These are phyloP conservation scores for Dipteronia dyeriana DNA, from an alignment of 345 rosid species.

Conservation along the genomic window DNA sequence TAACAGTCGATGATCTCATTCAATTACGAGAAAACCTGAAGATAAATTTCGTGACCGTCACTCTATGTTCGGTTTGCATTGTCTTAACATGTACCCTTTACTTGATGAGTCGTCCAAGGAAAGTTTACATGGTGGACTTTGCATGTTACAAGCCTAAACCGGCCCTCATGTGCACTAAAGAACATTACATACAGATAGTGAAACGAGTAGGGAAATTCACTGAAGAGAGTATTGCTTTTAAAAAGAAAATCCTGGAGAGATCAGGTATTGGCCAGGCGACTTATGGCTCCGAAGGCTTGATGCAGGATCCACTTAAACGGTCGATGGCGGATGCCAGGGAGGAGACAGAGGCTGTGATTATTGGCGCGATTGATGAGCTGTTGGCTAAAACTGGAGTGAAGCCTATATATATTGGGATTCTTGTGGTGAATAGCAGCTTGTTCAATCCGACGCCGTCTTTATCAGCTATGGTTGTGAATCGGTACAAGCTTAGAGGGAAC, in stretches of 20 bases:
- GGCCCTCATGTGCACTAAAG: conserved; percentile 25
- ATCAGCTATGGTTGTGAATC: conserved; percentile 43
- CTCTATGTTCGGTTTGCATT: too few relatives aligned
- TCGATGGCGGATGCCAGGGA: conserved; percentile 35
- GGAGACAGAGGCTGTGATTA: conserved; percentile 40
- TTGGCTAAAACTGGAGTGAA: conserved; percentile 35
- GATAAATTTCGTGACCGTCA: too few relatives aligned
- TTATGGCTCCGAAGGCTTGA: conserved; percentile 29
- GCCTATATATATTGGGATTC: conserved; percentile 43
- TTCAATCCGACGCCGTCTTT: conserved; percentile 44
- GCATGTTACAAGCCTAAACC: conserved; percentile 41
- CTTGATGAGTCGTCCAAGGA: conserved; percentile 29
- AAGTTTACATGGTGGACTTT: conserved; percentile 35
- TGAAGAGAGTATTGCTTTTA: conserved; percentile 33
- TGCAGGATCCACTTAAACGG: conserved; percentile 11
- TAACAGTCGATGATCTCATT: too few relatives aligned
- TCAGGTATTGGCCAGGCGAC: conserved; percentile 39
- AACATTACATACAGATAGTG: conserved; percentile 17
- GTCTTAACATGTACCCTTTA: conserved; percentile 2
- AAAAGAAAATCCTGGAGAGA: conserved; percentile 36
- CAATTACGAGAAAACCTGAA: too few relatives aligned
- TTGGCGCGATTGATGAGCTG: conserved; percentile 37
- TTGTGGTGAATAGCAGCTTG: conserved; percentile 41
- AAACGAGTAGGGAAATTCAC: conserved; percentile 17
- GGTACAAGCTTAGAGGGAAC: conserved; percentile 40